Percentiles rank a stretch among this genome's conserved stretches.
phyloP scores from a whole-genome alignment of 345 rosid genomes.

The Euclidium syriacum region DNA sequence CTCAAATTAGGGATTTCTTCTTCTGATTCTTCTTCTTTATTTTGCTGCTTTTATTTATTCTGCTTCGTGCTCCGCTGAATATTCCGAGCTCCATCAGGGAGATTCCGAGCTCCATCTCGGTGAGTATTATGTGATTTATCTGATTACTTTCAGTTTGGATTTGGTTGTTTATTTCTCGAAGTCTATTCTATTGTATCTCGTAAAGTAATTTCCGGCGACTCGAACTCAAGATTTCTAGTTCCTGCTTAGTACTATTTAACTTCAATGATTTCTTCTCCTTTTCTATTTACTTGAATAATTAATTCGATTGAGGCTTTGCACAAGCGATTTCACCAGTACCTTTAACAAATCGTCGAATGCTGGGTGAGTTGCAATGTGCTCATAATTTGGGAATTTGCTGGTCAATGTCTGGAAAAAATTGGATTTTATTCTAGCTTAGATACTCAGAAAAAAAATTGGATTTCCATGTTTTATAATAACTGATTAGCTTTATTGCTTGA shows the following conservation, averaged over 20 bases:
- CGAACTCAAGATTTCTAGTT: neutral
- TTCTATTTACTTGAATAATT: neutral
- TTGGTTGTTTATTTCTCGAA: neutral
- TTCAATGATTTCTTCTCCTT: neutral
- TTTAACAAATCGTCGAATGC: too few species aligned
- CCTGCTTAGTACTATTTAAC: neutral
- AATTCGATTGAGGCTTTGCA: neutral
- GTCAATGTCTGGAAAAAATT: neutral
- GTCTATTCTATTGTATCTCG: neutral
- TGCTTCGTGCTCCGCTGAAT: too few species aligned
- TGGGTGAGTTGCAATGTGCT: conserved; percentile 7
- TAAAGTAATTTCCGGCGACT: neutral
- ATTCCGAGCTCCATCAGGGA: neutral
- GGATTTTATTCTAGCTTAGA: neutral
- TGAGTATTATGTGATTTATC: conserved; percentile 7
- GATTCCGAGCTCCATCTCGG: conserved; percentile 4
- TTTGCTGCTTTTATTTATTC: too few species aligned
- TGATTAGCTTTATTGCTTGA: neutral
- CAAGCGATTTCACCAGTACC: too few species aligned
- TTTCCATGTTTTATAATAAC: neutral
- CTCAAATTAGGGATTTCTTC: neutral
- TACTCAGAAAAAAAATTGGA: neutral
- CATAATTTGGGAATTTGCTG: neutral
- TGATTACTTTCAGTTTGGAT: neutral
- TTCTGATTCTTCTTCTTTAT: neutral